These are phyloP conservation scores for Simplicillium sp. DNA, from an alignment of 2,329 filamentous ascomycete genomes.

Conservation along the genomic window DNA sequence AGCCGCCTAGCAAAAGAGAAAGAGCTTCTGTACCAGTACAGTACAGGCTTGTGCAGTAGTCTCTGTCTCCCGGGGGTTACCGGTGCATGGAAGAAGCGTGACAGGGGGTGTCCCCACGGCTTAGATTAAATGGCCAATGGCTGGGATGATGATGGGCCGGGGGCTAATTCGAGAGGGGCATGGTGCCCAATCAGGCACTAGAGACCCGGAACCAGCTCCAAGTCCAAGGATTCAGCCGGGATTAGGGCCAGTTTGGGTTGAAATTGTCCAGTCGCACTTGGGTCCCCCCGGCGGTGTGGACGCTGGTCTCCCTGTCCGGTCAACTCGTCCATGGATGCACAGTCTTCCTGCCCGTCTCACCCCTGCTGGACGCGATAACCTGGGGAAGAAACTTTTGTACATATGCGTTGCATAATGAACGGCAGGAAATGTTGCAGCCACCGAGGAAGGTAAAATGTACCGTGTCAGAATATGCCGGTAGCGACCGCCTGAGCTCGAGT, in stretches of 20 bases:
- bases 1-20: no score
- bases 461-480: no score
- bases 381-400: no score
- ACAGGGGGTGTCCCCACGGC: slow-evolving; percentile 32
- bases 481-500: no score
- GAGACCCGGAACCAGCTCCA: slow-evolving; percentile 34
- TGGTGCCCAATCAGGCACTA: slow-evolving; percentile 40
- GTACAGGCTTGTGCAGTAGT: slow-evolving; percentile 2
- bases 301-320: no score
- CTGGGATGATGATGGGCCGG: slow-evolving; percentile 14
- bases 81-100: slow-evolving; percentile 42
- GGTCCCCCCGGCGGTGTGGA: no score
- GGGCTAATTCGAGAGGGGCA: slow-evolving; percentile 28
- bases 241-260: slow-evolving; percentile 7
- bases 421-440: no score
- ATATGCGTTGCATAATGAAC: no score
- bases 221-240: slow-evolving; percentile 28
- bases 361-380: no score
- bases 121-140: slow-evolving; percentile 46
- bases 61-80: slow-evolving; percentile 21
- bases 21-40: not conserved
- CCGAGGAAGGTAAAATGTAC: no score
- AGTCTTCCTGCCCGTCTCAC: no score
- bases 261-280: slow-evolving; percentile 11
- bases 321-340: no score